Base-by-base conservation (phyloP, 192 early-diverging fungal species). In the Gigaspora rosea region DNA sequence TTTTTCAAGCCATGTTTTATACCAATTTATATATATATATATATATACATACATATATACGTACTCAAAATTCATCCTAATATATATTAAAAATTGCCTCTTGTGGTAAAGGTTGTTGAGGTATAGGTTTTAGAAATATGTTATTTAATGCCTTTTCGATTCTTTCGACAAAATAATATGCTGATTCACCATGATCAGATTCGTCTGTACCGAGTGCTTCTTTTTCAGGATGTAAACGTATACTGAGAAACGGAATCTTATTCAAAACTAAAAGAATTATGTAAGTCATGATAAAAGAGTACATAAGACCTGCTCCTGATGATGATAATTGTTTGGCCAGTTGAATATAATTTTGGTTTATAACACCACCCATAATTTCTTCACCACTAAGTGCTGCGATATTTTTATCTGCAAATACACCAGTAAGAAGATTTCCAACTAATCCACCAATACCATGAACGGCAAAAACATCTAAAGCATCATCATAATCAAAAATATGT, bases 351-450 rank as follows among this genome's bases (percentile, higher is more conserved):
- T 92, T 88, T 36, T 82, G 82, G 49, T 79, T 73, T 46, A 79
- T 82, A 92, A 90, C 92, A 22, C 94, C 94, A 57, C 93, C 93
- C 4, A 78, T 80, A 3, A 83, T 83, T n/a, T 70, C 73, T 50
- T 80, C 80, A 69, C 84, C 84, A 76, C 92, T 91, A 57, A 90
- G 84, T 3, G 33, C 78, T 10, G 88, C 90, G 79, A 94, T 83
- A 66, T 79, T 81, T 67, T 87, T 87, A 68, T 92, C 80, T 48
- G 94, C 93, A 85, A 94, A 95, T 12, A 95, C 56, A 35, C 89
- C 92, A 9, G 92, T 93, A 48, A 94, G 82, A 49, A 95, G 75
- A 64, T 86, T 87, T 51, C 94, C 94, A 92, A 93, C 74, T 35
- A 89, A 51, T 58, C 92, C 92, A 59, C 89, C 90, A 54, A 91